Evolutionary conservation across 169 alveolate species (phyloP).

Genomic region (Eimeria praecox): DNA sequence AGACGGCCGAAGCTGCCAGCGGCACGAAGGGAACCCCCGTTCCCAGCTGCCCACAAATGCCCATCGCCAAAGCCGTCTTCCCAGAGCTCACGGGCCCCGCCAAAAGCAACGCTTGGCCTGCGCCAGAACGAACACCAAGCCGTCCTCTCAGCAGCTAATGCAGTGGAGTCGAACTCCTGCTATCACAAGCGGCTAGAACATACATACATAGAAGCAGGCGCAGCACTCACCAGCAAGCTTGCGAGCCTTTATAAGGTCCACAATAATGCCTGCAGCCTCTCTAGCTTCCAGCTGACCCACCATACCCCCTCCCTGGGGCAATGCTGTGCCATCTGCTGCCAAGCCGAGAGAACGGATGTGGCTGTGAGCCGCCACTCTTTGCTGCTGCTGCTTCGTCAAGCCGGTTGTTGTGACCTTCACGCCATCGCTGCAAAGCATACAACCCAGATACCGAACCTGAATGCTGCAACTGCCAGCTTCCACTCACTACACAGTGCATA

Average conservation of each 20-base stretch:
- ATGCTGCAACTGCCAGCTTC: not conserved
- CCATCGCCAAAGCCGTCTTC: conserved; percentile 99
- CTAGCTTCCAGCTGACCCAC: conserved; percentile 99
- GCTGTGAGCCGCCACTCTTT: conserved; percentile 98
- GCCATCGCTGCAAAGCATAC: conserved; percentile 37
- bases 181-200: not conserved
- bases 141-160: not conserved
- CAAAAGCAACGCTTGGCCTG: conserved; percentile 95
- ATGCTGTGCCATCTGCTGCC: conserved; percentile 95
- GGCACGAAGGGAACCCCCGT: conserved; percentile 99
- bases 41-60: conserved; percentile 98
- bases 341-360: conserved; percentile 99
- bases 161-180: not conserved
- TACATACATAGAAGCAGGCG: too few species aligned
- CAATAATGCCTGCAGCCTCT: conserved; percentile 99
- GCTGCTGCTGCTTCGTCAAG: conserved; percentile 66
- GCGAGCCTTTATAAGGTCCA: conserved; percentile 97
- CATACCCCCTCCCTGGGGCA: conserved; percentile 93
- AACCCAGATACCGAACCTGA: not conserved
- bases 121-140: conserved; percentile 74
- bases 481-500: not conserved
- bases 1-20: conserved; percentile 99
- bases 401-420: conserved; percentile 47
- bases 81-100: conserved; percentile 97
- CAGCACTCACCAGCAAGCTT: conserved; percentile 92